Evolutionary conservation across 768 basidiomycete species (phyloP).

Genomic region (Xerocomellus amylosporus): DNA sequence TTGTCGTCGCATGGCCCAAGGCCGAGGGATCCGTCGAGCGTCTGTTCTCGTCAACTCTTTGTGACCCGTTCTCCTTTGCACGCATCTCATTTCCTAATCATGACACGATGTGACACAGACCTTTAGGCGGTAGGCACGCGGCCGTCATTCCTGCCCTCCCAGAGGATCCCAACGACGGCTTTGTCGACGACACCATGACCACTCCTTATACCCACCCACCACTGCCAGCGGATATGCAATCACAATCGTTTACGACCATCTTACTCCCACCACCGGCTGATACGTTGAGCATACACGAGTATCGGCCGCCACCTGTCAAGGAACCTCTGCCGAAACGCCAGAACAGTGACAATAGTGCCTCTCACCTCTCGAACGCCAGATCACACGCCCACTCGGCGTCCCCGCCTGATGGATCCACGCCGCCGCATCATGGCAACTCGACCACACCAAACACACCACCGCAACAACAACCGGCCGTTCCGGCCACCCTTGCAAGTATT

Average conservation of each 20-base stretch:
- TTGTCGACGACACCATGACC: constrained; percentile 21
- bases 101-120: constrained; percentile 45
- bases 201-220: constrained; percentile 21
- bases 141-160: constrained; percentile 78
- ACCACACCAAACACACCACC: constrained; percentile 1
- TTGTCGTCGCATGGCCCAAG: constrained; percentile 6
- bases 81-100: constrained; percentile 29
- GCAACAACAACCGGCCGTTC: constrained; percentile 34
- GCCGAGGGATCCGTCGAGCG: constrained; percentile 5
- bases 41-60: constrained; percentile 14
- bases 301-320: constrained; percentile 27
- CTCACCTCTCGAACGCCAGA: constrained; percentile 13
- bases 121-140: constrained; percentile 77
- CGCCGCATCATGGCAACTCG: constrained; percentile 18
- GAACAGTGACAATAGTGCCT: background rate
- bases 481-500: constrained; percentile 63
- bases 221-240: constrained; percentile 17
- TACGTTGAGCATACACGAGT: constrained; percentile 33
- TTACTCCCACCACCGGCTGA: constrained; percentile 30
- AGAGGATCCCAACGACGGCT: constrained; percentile 46
- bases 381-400: constrained; percentile 21
- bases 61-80: constrained; percentile 19
- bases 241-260: constrained; percentile 31
- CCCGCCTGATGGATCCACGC: constrained; percentile 25
- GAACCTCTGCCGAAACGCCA: constrained; percentile 22